phyloP scores from a whole-genome alignment of 331 rosid species.

The Arachis monticola region DNA sequence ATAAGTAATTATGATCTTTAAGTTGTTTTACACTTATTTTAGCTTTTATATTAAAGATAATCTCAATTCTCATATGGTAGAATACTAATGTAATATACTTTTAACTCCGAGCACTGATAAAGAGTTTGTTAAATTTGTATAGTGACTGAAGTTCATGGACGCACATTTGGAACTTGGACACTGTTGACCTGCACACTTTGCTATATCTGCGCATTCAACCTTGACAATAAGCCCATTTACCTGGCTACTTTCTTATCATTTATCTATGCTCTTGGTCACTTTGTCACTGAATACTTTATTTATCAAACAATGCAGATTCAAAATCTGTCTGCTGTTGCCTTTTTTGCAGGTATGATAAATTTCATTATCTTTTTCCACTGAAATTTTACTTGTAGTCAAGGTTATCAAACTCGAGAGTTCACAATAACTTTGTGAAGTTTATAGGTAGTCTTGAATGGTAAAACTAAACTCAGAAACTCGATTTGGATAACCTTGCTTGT shows the following conservation, averaged over 20 bases:
- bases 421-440: no score
- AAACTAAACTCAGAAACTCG: no score
- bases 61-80: conserved; percentile 30
- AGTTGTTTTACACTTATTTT: conserved; percentile 36
- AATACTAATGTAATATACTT: conserved; percentile 15
- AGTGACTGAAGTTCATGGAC: conserved; percentile 98
- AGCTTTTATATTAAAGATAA: not conserved
- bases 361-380: conserved; percentile 13
- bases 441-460: no score
- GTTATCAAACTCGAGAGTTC: no score
- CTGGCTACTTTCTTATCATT: conserved; percentile 84
- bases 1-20: not conserved
- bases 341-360: conserved; percentile 77
- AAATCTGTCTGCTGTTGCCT: conserved; percentile 75
- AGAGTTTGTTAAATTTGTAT: conserved; percentile 25
- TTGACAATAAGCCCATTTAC: conserved; percentile 86
- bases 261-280: conserved; percentile 87
- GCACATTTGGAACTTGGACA: conserved; percentile 95
- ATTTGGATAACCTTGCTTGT: not conserved
- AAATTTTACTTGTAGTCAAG: not conserved
- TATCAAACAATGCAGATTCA: conserved; percentile 78
- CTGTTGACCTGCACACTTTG: conserved; percentile 95
- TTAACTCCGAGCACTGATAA: conserved; percentile 36
- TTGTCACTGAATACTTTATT: conserved; percentile 74
- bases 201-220: conserved; percentile 90